phyloP scores from a whole-genome alignment of 345 rosid genomes.

The Ceriops tagal region DNA sequence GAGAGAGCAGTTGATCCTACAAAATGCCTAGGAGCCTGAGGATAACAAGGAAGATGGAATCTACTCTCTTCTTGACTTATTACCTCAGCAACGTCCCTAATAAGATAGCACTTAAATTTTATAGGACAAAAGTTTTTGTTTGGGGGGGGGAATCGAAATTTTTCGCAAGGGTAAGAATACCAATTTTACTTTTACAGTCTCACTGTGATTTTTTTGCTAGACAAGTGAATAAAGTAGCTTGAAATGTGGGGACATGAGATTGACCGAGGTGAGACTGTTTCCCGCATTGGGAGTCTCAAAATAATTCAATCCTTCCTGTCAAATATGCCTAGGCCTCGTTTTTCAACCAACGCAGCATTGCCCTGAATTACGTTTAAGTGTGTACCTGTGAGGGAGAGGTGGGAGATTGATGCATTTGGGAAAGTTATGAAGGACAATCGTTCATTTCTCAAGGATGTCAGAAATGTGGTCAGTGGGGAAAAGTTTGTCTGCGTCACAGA shows the following conservation, averaged over 20 bases:
- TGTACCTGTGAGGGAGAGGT: no score
- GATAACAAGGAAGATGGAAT: neutral
- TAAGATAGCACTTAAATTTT: neutral
- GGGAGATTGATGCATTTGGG: neutral
- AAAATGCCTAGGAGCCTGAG: neutral
- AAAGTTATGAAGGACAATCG: neutral
- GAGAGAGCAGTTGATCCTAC: neutral
- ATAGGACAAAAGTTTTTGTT: neutral
- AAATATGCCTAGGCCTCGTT: neutral
- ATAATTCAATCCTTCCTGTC: no score
- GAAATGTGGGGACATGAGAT: no score
- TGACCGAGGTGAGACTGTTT: no score
- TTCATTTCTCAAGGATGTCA: conserved; percentile 20
- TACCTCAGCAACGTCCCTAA: no score
- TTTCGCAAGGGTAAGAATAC: neutral
- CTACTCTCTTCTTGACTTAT: no score
- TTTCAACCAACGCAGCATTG: no score
- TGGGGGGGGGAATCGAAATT: neutral
- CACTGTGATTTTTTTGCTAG: no score
- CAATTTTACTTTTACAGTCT: no score
- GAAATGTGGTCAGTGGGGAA: conserved; percentile 16
- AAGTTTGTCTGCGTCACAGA: conserved; percentile 14
- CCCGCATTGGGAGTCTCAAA: neutral
- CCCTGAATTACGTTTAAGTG: neutral
- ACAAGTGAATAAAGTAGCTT: no score